Evolutionary conservation across 306 rosid genomes (phyloP).

Genomic region (Phaseolus lunatus): DNA sequence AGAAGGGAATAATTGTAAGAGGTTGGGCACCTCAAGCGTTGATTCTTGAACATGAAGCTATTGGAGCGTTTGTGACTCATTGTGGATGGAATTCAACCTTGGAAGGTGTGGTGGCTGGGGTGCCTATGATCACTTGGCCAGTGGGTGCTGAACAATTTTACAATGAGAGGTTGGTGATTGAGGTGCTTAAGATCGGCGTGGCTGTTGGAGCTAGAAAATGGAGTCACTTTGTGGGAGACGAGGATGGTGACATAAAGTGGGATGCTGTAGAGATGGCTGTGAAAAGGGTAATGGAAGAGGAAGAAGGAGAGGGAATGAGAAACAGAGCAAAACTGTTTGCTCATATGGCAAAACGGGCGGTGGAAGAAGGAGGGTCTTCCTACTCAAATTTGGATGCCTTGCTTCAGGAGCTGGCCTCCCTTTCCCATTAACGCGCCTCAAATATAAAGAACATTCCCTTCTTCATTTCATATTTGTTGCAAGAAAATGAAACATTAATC

Average conservation of each 20-base stretch:
- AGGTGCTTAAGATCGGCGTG: slow-evolving; percentile 43
- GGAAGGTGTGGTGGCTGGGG: slow-evolving; percentile 52
- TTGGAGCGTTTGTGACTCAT: slow-evolving; percentile 52
- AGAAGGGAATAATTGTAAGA: slow-evolving; percentile 50
- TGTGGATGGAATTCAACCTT: slow-evolving; percentile 65
- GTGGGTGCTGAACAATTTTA: slow-evolving; percentile 51
- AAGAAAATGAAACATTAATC: too few relatives aligned
- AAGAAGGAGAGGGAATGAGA: slow-evolving; percentile 34
- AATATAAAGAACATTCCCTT: too few relatives aligned
- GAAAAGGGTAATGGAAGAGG: slow-evolving; percentile 19
- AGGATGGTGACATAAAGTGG: neutral
- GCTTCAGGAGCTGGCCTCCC: slow-evolving; percentile 3
- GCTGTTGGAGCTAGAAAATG: slow-evolving; percentile 42
- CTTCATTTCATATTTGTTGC: too few relatives aligned
- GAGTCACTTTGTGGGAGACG: neutral
- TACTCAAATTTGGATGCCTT: slow-evolving; percentile 34
- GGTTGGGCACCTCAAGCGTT: slow-evolving; percentile 58
- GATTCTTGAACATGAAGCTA: slow-evolving; percentile 53
- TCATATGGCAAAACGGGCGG: neutral
- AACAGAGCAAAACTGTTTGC: neutral
- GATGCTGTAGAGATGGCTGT: slow-evolving; percentile 30
- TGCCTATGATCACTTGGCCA: slow-evolving; percentile 60
- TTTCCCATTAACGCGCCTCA: neutral
- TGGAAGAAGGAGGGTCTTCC: slow-evolving; percentile 43
- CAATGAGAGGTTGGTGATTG: slow-evolving; percentile 50